A percentile compares a stretch with the other conserved stretches of the same genome.
These are phyloP conservation scores for Solanum hybrid DNA, from an alignment of 305 asterid genomes.

Conservation along the genomic window DNA sequence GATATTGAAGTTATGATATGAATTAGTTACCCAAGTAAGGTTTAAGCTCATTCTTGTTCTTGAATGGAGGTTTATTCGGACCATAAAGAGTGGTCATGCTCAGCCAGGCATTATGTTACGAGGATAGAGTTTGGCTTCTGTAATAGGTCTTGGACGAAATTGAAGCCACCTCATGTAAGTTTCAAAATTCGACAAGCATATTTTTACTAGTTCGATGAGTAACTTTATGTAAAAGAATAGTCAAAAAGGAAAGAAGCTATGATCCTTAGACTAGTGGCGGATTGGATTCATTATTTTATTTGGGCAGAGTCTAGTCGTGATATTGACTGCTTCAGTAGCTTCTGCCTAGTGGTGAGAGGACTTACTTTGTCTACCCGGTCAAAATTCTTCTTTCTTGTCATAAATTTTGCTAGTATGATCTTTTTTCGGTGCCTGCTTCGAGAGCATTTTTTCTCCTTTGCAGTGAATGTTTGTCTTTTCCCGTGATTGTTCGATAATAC, in stretches of 20 bases:
- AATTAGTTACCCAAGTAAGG: neutral
- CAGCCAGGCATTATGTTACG: neutral
- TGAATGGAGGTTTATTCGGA: neutral
- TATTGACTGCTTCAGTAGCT: neutral
- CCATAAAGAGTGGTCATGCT: neutral
- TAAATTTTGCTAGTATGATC: neutral
- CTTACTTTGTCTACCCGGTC: neutral
- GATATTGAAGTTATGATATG: neutral
- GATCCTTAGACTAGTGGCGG: neutral
- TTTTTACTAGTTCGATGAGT: neutral
- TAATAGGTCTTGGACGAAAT: neutral
- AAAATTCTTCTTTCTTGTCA: neutral
- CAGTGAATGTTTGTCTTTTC: neutral
- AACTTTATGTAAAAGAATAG: neutral
- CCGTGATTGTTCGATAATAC: neutral
- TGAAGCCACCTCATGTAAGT: neutral
- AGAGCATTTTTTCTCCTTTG: neutral
- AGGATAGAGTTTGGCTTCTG: neutral
- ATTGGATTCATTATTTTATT: neutral
- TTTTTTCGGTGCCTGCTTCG: neutral
- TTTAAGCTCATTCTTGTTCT: neutral
- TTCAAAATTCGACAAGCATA: neutral
- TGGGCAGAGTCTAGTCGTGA: neutral
- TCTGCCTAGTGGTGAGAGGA: neutral
- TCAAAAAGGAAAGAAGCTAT: neutral